phyloP scores from a whole-genome alignment of 208 protist genomes.

The Leishmania major region DNA sequence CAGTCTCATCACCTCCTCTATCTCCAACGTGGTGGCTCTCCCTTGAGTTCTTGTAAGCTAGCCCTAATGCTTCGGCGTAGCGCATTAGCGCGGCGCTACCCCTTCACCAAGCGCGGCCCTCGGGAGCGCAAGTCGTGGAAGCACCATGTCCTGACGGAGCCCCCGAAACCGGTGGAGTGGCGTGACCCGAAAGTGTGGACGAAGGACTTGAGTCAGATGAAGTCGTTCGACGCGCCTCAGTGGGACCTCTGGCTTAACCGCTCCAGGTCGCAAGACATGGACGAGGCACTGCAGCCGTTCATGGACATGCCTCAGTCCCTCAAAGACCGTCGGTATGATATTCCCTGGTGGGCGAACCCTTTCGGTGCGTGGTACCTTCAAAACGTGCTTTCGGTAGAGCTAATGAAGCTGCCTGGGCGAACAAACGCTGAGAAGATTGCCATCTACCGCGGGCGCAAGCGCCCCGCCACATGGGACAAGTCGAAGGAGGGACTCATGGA shows the following conservation, averaged over 20 bases:
- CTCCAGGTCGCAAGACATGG: constrained; percentile 87
- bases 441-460: constrained; percentile 74
- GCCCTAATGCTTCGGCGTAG: constrained; percentile 65
- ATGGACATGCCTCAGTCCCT: constrained; percentile 95
- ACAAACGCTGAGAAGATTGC: constrained; percentile 92
- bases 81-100: constrained; percentile 67
- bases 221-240: constrained; percentile 92
- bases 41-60: neutral
- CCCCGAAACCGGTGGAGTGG: constrained; percentile 88
- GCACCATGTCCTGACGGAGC: constrained; percentile 89
- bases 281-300: constrained; percentile 92
- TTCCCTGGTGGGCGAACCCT: constrained; percentile 94
- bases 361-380: constrained; percentile 94
- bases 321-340: constrained; percentile 91
- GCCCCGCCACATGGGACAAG: constrained; percentile 48
- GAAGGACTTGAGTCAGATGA: constrained; percentile 87
- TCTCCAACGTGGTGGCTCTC: neutral
- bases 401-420: constrained; percentile 86
- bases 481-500: constrained; percentile 69
- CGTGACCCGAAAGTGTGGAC: constrained; percentile 94
- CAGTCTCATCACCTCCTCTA: neutral
- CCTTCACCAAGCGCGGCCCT: constrained; percentile 88
- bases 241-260: constrained; percentile 93
- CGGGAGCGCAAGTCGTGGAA: constrained; percentile 92
- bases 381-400: constrained; percentile 90